These are phyloP conservation scores for Fusarium beomiforme DNA, from an alignment of 2,329 filamentous ascomycete genomes.

Conservation along the genomic window DNA sequence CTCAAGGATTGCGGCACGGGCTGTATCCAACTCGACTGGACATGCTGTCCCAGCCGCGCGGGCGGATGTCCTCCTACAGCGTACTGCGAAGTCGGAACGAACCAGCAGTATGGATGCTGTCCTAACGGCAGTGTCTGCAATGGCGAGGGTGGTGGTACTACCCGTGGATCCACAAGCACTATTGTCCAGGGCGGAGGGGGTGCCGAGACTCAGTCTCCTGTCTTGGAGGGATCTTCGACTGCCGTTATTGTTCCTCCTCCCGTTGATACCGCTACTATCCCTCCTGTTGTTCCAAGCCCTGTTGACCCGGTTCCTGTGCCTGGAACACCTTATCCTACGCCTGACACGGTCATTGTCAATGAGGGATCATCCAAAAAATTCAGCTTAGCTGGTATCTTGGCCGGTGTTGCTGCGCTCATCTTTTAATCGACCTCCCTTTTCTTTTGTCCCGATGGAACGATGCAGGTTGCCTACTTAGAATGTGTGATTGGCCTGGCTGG, in stretches of 20 bases:
- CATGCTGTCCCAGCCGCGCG: conserved; percentile 44
- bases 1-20: conserved; percentile 43
- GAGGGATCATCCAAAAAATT: conserved; percentile 27
- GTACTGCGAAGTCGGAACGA: conserved; percentile 41
- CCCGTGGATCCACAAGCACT: conserved; percentile 16
- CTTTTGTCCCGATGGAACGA: background rate
- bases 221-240: conserved; percentile 15
- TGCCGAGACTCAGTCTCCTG: background rate
- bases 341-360: conserved; percentile 23
- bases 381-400: conserved; percentile 37
- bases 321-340: conserved; percentile 13
- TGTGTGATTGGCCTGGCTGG: background rate
- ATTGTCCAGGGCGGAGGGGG: background rate
- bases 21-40: conserved; percentile 43
- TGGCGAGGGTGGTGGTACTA: conserved; percentile 41
- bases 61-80: conserved; percentile 43
- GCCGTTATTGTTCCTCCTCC: conserved; percentile 10
- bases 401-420: conserved; percentile 34
- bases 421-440: background rate
- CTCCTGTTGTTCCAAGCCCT: background rate
- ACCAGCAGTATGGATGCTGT: conserved; percentile 46
- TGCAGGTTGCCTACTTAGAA: background rate
- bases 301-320: conserved; percentile 7
- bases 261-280: background rate
- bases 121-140: conserved; percentile 41